Evolutionary conservation across 192 early-diverging fungal species (phyloP).

Genomic region (Linnemannia elongata): DNA sequence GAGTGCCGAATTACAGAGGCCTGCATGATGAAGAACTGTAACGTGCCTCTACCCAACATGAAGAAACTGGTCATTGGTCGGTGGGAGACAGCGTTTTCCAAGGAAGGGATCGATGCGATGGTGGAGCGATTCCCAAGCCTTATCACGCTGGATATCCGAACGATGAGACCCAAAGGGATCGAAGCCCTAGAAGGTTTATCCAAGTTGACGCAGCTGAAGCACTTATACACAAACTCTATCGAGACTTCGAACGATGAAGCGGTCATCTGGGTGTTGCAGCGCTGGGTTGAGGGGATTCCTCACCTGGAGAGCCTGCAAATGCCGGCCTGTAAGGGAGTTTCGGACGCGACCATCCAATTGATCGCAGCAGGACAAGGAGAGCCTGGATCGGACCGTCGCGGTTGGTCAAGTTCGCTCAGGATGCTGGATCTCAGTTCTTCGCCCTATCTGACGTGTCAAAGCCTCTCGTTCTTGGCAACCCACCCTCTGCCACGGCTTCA

Average conservation of each 20-base stretch:
- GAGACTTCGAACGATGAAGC: slow-evolving; percentile 21
- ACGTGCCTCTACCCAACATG: slow-evolving; percentile 14
- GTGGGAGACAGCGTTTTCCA: slow-evolving; percentile 15
- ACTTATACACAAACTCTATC: slow-evolving; percentile 38
- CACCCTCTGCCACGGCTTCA: slow-evolving; percentile 30
- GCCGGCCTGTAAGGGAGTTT: slow-evolving; percentile 40
- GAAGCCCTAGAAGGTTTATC: slow-evolving; percentile 29
- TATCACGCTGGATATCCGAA: slow-evolving; percentile 32
- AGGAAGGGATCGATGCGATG: slow-evolving; percentile 30
- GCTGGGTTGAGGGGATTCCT: slow-evolving; percentile 45
- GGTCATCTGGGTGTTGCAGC: slow-evolving; percentile 20
- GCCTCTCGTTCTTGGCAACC: slow-evolving; percentile 6
- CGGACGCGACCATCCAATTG: slow-evolving; percentile 12
- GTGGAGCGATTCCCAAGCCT: slow-evolving; percentile 38
- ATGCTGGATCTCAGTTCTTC: slow-evolving; percentile 47
- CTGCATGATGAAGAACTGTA: slow-evolving; percentile 26
- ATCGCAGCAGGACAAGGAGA: slow-evolving; percentile 28
- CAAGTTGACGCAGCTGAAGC: slow-evolving; percentile 24
- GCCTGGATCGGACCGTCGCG: slow-evolving; percentile 12
- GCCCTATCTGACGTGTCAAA: slow-evolving; percentile 37
- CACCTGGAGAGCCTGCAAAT: slow-evolving; percentile 41
- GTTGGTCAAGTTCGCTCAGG: slow-evolving; percentile 43
- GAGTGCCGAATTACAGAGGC: slow-evolving; percentile 33
- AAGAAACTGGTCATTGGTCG: slow-evolving; percentile 41
- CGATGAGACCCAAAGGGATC: slow-evolving; percentile 26